A percentile compares a stretch with the other conserved stretches of the same genome.
These are phyloP conservation scores for Butyriboletus appendiculatus DNA, from an alignment of 1,284 basidiomycete species.

Conservation along the genomic window DNA sequence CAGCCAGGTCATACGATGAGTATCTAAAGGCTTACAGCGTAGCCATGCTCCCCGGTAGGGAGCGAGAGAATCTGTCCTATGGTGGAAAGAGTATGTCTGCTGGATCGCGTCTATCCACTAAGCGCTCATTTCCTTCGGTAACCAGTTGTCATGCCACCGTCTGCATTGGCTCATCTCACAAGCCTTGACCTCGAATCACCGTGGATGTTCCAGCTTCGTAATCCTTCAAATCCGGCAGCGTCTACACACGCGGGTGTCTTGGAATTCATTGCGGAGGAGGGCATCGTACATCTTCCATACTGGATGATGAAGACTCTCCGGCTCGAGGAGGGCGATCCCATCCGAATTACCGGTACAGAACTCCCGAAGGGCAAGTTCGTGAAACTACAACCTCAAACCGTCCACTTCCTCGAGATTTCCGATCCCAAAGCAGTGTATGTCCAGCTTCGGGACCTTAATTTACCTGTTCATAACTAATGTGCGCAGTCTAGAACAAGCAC, in stretches of 20 bases:
- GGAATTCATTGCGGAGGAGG: constrained; percentile 98
- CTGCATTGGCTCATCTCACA: constrained; percentile 88
- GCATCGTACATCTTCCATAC: constrained; percentile 92
- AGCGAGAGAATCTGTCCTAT: constrained; percentile 87
- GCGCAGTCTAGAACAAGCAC: constrained; percentile 86
- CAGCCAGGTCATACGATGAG: constrained; percentile 73
- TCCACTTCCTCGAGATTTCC: constrained; percentile 92
- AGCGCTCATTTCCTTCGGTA: constrained; percentile 3
- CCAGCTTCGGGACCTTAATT: not conserved
- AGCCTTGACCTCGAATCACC: constrained; percentile 89
- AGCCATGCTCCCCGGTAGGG: constrained; percentile 80
- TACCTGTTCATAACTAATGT: constrained; percentile 5
- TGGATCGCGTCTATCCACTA: constrained; percentile 8
- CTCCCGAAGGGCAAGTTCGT: constrained; percentile 94
- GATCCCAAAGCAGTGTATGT: constrained; percentile 97
- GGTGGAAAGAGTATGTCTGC: constrained; percentile 92
- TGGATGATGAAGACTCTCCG: constrained; percentile 99
- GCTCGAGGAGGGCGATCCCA: constrained; percentile 92
- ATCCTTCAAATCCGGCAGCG: constrained; percentile 83
- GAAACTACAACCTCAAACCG: constrained; percentile 95
- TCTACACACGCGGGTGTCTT: constrained; percentile 97
- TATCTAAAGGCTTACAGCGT: constrained; percentile 87
- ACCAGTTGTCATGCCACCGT: constrained; percentile 95
- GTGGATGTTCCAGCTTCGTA: constrained; percentile 96
- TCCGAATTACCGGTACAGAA: constrained; percentile 87